Percentiles rank a stretch among this genome's conserved stretches.
Conservation (phyloP, 306 rosid genomes). For the Corylus avellana region DNA sequence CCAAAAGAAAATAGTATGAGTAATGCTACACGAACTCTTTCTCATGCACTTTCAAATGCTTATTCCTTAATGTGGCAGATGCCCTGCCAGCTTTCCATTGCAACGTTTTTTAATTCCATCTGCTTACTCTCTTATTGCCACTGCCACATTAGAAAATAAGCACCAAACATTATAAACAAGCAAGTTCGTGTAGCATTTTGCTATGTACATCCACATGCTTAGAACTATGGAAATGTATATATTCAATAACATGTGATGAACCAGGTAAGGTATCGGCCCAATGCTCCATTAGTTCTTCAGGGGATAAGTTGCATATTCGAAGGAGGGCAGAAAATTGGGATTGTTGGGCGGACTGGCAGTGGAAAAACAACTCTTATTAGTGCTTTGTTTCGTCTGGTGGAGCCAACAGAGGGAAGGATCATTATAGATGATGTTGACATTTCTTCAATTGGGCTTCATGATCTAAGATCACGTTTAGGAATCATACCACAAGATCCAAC, state of each 20-base stretch:
- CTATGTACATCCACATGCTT: no score
- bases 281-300: slow-evolving; percentile 31
- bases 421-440: slow-evolving; percentile 32
- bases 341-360: slow-evolving; percentile 44
- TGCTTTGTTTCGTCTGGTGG: slow-evolving; percentile 35
- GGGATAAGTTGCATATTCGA: slow-evolving; percentile 35
- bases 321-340: slow-evolving; percentile 37
- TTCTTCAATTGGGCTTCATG: slow-evolving; percentile 34
- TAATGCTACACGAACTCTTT: no score
- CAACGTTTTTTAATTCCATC: no score
- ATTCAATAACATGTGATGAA: background rate
- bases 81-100: no score
- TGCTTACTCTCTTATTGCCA: no score
- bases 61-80: no score
- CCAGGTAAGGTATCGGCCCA: slow-evolving; percentile 36
- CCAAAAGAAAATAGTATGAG: no score
- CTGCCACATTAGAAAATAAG: no score
- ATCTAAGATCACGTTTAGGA: slow-evolving; percentile 33
- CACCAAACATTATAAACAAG: no score
- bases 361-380: slow-evolving; percentile 45
- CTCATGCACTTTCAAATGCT: no score
- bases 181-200: no score
- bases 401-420: slow-evolving; percentile 33
- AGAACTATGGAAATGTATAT: background rate
- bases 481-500: slow-evolving; percentile 44